These are phyloP conservation scores for Russula earlei DNA, from an alignment of 768 basidiomycete genomes.

Conservation along the genomic window DNA sequence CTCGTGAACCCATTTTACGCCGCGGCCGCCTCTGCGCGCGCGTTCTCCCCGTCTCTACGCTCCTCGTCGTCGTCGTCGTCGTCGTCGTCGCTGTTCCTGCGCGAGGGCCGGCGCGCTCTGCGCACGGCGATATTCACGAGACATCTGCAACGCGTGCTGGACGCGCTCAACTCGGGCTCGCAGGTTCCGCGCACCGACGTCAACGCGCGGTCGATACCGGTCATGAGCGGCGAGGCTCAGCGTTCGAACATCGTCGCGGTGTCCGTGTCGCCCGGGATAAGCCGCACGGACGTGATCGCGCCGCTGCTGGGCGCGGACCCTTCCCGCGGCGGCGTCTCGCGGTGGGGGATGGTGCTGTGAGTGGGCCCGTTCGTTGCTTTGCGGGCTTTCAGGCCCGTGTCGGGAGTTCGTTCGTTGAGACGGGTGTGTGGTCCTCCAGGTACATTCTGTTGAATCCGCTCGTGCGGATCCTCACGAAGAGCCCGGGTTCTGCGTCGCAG, in stretches of 20 bases:
- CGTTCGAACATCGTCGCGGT: conserved; percentile 70
- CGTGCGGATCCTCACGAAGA: conserved; percentile 60
- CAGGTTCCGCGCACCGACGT: conserved; percentile 38
- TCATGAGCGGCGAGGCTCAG: conserved; percentile 36
- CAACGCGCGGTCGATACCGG: conserved; percentile 24
- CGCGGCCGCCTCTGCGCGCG: conserved; percentile 49
- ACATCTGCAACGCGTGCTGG: conserved; percentile 77
- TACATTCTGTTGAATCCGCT: conserved; percentile 62
- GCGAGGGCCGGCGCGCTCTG: conserved; percentile 57
- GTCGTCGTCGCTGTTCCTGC: conserved; percentile 30
- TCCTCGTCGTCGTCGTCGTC: neutral
- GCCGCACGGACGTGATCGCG: conserved; percentile 59
- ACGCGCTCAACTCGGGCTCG: conserved; percentile 62
- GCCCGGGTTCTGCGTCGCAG: conserved; percentile 55
- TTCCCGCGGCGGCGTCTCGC: conserved; percentile 29
- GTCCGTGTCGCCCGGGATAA: conserved; percentile 68
- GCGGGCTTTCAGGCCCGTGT: too few species aligned
- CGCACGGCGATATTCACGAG: conserved; percentile 55
- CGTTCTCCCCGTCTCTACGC: conserved; percentile 24
- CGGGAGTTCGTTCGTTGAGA: too few species aligned
- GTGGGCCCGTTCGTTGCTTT: conserved; percentile 23
- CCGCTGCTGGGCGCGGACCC: conserved; percentile 42
- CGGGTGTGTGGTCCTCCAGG: conserved; percentile 30
- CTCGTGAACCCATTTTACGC: conserved; percentile 87
- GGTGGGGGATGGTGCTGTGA: conserved; percentile 41